Conservation (phyloP, 306 rosid species). For the Albizia julibrissin region DNA sequence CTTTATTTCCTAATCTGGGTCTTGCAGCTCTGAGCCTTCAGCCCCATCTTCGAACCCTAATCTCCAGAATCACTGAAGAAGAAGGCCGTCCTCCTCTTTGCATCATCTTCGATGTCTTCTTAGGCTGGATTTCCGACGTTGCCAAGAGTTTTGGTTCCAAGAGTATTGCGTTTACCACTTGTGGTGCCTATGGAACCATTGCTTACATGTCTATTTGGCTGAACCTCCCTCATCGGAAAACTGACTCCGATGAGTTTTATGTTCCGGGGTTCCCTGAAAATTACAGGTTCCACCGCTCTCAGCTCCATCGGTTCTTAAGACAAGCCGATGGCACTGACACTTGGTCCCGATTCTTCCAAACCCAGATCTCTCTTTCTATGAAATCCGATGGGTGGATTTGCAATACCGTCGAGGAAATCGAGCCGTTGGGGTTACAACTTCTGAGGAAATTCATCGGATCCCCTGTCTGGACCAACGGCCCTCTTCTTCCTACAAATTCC, state of each 20-base stretch:
- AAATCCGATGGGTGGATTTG: conserved; percentile 68
- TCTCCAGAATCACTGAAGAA: conserved; percentile 36
- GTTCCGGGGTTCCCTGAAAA: conserved; percentile 65
- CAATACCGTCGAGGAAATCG: conserved; percentile 66
- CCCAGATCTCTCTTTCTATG: conserved; percentile 35
- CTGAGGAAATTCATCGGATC: conserved; percentile 46
- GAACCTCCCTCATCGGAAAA: conserved; percentile 60
- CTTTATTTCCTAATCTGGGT: conserved; percentile 21
- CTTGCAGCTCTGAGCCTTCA: conserved; percentile 47
- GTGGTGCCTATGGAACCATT: conserved; percentile 75
- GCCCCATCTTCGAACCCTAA: conserved; percentile 43
- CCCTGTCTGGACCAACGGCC: conserved; percentile 61
- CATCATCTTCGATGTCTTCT: conserved; percentile 53
- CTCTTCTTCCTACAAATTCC: conserved; percentile 43
- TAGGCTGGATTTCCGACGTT: conserved; percentile 58
- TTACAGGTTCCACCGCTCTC: conserved; percentile 50
- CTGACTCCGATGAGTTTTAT: conserved; percentile 48
- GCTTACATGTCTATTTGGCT: conserved; percentile 63
- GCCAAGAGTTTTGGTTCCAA: conserved; percentile 47
- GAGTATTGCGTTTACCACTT: conserved; percentile 53
- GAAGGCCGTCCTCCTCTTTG: conserved; percentile 52
- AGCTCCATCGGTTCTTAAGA: conserved; percentile 43
- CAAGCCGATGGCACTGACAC: conserved; percentile 59
- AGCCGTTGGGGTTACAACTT: conserved; percentile 54
- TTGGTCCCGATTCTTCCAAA: conserved; percentile 56